A percentile compares a stretch with the other conserved stretches of the same genome.
Conservation (phyloP, 148 eudicot genomes). For the Pouteria glomerata region DNA sequence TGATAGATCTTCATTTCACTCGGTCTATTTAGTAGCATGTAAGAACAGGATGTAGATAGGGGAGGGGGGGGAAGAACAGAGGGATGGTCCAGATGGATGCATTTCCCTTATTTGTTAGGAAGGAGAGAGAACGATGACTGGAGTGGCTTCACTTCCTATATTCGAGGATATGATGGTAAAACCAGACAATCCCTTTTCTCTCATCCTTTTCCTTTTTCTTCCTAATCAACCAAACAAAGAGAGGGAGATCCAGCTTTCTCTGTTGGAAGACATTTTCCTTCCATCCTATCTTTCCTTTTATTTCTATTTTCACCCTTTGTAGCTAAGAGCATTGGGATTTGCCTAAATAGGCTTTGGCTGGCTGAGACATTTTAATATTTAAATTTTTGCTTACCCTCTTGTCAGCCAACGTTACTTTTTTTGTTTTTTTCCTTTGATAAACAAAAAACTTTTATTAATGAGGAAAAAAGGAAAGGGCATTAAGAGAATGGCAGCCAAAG, state of each 20-base stretch:
- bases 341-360: neutral
- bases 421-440: neutral
- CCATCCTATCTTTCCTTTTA: neutral
- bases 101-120: neutral
- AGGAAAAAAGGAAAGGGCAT: too few species aligned
- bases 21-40: neutral
- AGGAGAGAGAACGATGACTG: neutral
- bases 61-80: too few species aligned
- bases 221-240: neutral
- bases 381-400: neutral
- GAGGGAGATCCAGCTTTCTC: neutral
- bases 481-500: too few species aligned
- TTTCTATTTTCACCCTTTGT: neutral
- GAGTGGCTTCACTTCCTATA: neutral
- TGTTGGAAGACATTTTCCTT: neutral
- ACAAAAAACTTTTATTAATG: too few species aligned
- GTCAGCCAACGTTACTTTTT: neutral
- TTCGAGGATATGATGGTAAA: too few species aligned
- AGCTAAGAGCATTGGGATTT: neutral
- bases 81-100: neutral
- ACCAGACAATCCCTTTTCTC: neutral
- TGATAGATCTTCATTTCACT: neutral
- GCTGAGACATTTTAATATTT: neutral
- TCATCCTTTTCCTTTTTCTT: neutral
- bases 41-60: neutral